Percentiles rank a stretch among this genome's conserved stretches.
Evolutionary conservation across 768 basidiomycete species (phyloP).

Genomic region (Suillus variegatus): DNA sequence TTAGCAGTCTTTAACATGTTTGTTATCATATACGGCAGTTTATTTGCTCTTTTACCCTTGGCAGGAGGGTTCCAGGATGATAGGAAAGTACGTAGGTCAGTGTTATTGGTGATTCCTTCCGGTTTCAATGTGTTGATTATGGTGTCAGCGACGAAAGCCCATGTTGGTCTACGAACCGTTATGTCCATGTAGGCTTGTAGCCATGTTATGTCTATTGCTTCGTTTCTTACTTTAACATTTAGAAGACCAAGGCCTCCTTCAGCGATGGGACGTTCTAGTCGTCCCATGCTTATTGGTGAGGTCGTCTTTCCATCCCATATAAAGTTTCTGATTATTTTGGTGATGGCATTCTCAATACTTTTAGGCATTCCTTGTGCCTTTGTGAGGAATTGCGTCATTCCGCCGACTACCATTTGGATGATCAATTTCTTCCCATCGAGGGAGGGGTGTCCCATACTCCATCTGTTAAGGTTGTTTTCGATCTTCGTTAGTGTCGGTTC

Average conservation of each 20-base stretch:
- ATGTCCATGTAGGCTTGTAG: background rate
- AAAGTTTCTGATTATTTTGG: conserved; percentile 4
- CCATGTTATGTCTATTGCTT: conserved; percentile 2
- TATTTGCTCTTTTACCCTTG: background rate
- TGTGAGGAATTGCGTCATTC: conserved; percentile 36
- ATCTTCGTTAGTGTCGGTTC: conserved; percentile 8
- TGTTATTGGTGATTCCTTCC: background rate
- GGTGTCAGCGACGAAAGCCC: background rate
- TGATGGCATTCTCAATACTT: conserved; percentile 16
- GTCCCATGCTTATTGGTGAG: no score
- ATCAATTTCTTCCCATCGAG: conserved; percentile 16
- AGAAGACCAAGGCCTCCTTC: conserved; percentile 15
- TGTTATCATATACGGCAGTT: background rate
- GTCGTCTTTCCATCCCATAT: conserved; percentile 5
- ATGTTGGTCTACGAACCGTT: background rate
- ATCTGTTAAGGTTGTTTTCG: conserved; percentile 1
- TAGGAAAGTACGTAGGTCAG: background rate
- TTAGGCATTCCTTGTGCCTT: conserved; percentile 40
- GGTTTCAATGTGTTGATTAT: background rate
- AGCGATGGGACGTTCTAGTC: conserved; percentile 6
- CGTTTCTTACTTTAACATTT: conserved; percentile 3
- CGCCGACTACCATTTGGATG: conserved; percentile 29
- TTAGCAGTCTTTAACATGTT: background rate
- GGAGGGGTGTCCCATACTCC: background rate
- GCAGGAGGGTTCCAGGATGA: background rate